Evolutionary conservation across 163 green algal species (phyloP).

Genomic region (Prototheca stagnorum): DNA sequence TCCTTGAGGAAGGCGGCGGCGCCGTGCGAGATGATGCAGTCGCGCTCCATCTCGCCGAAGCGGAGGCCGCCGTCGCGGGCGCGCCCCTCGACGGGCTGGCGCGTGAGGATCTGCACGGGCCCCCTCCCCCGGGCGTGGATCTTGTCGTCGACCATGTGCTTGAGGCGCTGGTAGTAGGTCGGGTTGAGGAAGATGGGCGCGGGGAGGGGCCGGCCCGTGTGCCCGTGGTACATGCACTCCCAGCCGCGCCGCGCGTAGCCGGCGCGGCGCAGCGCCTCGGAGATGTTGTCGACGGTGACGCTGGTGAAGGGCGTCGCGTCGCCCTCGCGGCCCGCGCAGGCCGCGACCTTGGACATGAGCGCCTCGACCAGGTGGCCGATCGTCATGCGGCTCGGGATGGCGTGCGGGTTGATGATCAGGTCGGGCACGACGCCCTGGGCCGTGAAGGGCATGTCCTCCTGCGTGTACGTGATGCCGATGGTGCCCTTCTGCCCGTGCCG

Average conservation of each 20-base stretch:
- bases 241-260: slow-evolving; percentile 86
- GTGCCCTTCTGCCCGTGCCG: slow-evolving; percentile 97
- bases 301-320: slow-evolving; percentile 96
- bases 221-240: slow-evolving; percentile 93
- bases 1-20: slow-evolving; percentile 91
- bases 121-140: slow-evolving; percentile 63
- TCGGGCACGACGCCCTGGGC: slow-evolving; percentile 83
- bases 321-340: slow-evolving; percentile 69
- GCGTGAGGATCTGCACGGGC: slow-evolving; percentile 82
- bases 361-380: slow-evolving; percentile 95
- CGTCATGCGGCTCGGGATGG: slow-evolving; percentile 95
- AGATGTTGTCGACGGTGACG: slow-evolving; percentile 90
- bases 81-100: slow-evolving; percentile 91
- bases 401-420: slow-evolving; percentile 98
- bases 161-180: slow-evolving; percentile 99
- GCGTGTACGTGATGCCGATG: slow-evolving; percentile 91
- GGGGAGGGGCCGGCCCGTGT: slow-evolving; percentile 61
- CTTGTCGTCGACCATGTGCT: slow-evolving; percentile 99
- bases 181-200: slow-evolving; percentile 95
- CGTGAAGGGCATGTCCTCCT: slow-evolving; percentile 87
- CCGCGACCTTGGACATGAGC: slow-evolving; percentile 83
- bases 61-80: slow-evolving; percentile 84
- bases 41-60: slow-evolving; percentile 98
- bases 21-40: slow-evolving; percentile 98
- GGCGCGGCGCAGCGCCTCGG: slow-evolving; percentile 45